Conservation (phyloP, 1,284 basidiomycete genomes). For the Xerocomus nothofagi region DNA sequence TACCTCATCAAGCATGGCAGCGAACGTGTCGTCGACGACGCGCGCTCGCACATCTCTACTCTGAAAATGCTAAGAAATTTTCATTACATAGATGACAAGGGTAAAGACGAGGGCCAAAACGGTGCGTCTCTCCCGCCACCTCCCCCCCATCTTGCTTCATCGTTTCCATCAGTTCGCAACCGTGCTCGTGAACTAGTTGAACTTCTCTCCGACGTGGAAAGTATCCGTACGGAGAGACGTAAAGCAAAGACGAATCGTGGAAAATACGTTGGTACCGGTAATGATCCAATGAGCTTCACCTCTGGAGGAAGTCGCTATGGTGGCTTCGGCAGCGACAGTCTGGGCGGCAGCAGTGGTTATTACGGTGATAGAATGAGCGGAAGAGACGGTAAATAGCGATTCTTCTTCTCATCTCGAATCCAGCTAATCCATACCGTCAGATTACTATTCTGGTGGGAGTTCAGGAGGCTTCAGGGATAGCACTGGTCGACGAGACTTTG, state of each 20-base stretch:
- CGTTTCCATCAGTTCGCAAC: slow-evolving; percentile 75
- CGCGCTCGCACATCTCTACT: slow-evolving; percentile 90
- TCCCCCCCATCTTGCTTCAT: not conserved
- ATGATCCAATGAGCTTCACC: slow-evolving; percentile 67
- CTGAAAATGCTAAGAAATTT: slow-evolving; percentile 98
- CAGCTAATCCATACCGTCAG: slow-evolving; percentile 30
- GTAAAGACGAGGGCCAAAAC: slow-evolving; percentile 98
- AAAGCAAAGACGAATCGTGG: slow-evolving; percentile 92
- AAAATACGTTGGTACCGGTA: slow-evolving; percentile 90
- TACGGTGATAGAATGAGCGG: slow-evolving; percentile 42
- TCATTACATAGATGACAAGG: slow-evolving; percentile 98
- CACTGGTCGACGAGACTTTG: slow-evolving; percentile 59
- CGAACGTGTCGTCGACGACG: slow-evolving; percentile 97
- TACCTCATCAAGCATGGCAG: slow-evolving; percentile 98
- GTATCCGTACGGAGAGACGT: slow-evolving; percentile 84
- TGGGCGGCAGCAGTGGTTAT: slow-evolving; percentile 45
- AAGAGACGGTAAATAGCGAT: slow-evolving; percentile 40
- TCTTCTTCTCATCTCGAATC: not conserved
- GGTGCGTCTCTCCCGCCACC: slow-evolving; percentile 50
- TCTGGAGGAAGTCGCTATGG: slow-evolving; percentile 69
- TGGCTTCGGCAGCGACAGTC: slow-evolving; percentile 77
- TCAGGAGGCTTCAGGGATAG: slow-evolving; percentile 62
- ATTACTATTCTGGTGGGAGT: slow-evolving; percentile 46
- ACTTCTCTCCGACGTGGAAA: slow-evolving; percentile 88
- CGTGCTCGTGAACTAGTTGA: slow-evolving; percentile 91